These are phyloP conservation scores for Leccinum ochraceum DNA, from an alignment of 768 basidiomycete genomes.

Conservation along the genomic window DNA sequence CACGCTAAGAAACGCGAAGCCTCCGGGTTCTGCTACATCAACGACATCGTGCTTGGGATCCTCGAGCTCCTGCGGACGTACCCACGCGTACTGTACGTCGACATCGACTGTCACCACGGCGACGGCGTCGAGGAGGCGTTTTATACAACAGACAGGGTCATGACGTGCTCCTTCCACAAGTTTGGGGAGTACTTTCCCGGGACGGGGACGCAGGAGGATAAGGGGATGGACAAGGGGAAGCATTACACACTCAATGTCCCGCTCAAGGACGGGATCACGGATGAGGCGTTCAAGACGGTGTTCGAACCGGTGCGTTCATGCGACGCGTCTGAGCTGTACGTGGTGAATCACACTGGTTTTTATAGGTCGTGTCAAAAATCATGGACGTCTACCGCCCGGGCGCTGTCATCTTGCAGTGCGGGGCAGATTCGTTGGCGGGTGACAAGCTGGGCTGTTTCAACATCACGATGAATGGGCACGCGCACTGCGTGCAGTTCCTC, in stretches of 20 bases:
- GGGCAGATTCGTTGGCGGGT: slow-evolving; percentile 92
- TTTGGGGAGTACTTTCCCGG: slow-evolving; percentile 85
- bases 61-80: slow-evolving; percentile 87
- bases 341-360: background rate
- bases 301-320: slow-evolving; percentile 80
- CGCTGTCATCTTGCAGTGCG: slow-evolving; percentile 91
- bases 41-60: slow-evolving; percentile 94
- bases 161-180: slow-evolving; percentile 97
- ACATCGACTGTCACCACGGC: slow-evolving; percentile 98
- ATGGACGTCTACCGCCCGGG: slow-evolving; percentile 87
- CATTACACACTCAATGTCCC: slow-evolving; percentile 94
- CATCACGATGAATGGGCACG: slow-evolving; percentile 93
- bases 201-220: slow-evolving; percentile 80
- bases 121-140: slow-evolving; percentile 99
- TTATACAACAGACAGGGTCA: slow-evolving; percentile 95
- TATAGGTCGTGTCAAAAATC: slow-evolving; percentile 77
- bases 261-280: slow-evolving; percentile 90
- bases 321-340: background rate
- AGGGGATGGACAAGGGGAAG: slow-evolving; percentile 79
- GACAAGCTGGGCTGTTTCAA: slow-evolving; percentile 98
- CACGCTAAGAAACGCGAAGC: slow-evolving; percentile 99
- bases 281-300: slow-evolving; percentile 83
- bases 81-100: slow-evolving; percentile 92
- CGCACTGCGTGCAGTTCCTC: slow-evolving; percentile 86
- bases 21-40: slow-evolving; percentile 98